These are phyloP conservation scores for Neofusicoccum ribis DNA, from an alignment of 2,329 filamentous ascomycete genomes.

Conservation along the genomic window DNA sequence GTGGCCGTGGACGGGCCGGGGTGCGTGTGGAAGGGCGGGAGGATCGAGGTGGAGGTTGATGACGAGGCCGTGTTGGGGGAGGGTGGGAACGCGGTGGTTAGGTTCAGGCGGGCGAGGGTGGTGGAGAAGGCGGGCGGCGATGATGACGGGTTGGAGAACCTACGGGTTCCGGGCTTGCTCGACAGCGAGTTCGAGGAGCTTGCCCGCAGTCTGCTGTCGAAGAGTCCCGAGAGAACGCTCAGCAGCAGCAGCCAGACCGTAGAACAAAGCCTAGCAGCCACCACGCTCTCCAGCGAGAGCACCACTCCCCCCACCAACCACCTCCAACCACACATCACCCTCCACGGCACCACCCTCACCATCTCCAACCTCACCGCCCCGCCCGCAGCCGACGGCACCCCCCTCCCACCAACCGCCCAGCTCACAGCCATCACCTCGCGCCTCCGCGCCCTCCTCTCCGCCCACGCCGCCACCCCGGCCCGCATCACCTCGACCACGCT, in stretches of 20 bases:
- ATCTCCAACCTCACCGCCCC: slow-evolving; percentile 36
- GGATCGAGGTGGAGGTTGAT: slow-evolving; percentile 63
- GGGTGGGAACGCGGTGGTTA: slow-evolving; percentile 75
- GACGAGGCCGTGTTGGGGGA: slow-evolving; percentile 65
- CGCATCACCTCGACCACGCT: slow-evolving; percentile 55
- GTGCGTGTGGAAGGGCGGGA: slow-evolving; percentile 68
- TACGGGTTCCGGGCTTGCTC: slow-evolving; percentile 65
- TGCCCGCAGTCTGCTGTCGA: not conserved
- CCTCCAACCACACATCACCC: not conserved
- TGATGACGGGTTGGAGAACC: slow-evolving; percentile 26
- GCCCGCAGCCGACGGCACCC: not conserved
- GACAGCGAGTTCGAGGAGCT: slow-evolving; percentile 61
- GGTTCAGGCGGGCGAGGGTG: slow-evolving; percentile 59
- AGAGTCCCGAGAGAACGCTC: not conserved
- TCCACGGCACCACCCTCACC: slow-evolving; percentile 47
- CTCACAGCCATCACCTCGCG: slow-evolving; percentile 41
- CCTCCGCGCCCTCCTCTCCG: slow-evolving; percentile 31
- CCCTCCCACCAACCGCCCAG: slow-evolving; percentile 30
- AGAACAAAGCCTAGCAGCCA: not conserved
- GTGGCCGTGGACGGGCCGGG: slow-evolving; percentile 78
- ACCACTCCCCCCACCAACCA: not conserved
- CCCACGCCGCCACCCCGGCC: slow-evolving; percentile 28
- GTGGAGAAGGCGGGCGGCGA: slow-evolving; percentile 44
- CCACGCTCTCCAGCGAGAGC: not conserved
- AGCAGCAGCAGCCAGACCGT: not conserved